Base-by-base conservation (phyloP, 2,329 filamentous ascomycete genomes). In the Hortaea werneckii region DNA sequence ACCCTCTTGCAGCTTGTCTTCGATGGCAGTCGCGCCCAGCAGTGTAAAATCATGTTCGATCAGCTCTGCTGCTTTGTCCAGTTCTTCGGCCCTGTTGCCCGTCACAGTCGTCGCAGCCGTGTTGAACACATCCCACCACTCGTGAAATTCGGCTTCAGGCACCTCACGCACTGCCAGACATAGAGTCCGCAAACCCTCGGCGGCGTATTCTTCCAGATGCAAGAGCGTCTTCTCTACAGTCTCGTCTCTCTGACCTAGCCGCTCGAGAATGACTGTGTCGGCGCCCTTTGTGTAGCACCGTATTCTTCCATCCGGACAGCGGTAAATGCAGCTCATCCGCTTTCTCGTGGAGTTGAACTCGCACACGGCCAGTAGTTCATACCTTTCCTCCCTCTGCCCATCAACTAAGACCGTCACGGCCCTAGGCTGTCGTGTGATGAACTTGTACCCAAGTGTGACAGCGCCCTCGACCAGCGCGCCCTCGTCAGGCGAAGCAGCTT, bases 321-420 rank as follows among this genome's bases (percentile, higher is more conserved):
- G 82, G 71, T 94, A 95, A 55, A 98, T 94, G 20, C 90, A 86
- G 6, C 92, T 96, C 92, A 98, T 98, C 54, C 92, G 78, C 71
- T 98, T 98, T 58, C 92, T 78, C 6, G 88, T 92, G 1, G 92
- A 96, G 69, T 98, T 98, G 74, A 98, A 98, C 66, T 98, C 92
- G 65, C 90, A 95, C n/a, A 98, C 89, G 2, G 90, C 90, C 48
- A 98, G 71, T 35, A 98, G 75, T 64, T 95, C 87, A 63, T 92
- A 98, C 63, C 95, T 85, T 38, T 78, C 74, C 54, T 87, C 77
- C 55, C n/a, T 39, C 26, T 30, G 37, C 7, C 78, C 70, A 35
- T 78, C 77, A 1, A 84, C 82, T 46, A 84, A 77, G 56, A 96
- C 89, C 37, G 89, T 84, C 29, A 98, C 92, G 5, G 87, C 79